Evolutionary conservation across 805 yeast species (phyloP), one percentile per base, ranked within the genome.

Genomic region (Pichia sporocuriosa): DNA sequence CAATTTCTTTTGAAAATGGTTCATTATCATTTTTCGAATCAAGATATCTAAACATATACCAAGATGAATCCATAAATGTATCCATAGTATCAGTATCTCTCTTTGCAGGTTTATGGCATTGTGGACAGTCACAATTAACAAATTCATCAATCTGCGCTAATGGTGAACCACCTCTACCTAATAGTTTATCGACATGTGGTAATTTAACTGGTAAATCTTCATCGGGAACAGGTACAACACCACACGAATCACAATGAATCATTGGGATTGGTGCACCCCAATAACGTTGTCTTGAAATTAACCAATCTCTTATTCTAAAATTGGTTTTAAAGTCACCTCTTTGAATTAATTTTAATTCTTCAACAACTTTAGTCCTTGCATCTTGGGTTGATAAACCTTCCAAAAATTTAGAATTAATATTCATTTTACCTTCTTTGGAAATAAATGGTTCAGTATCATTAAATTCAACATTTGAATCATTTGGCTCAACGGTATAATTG

Each of bases 221-320:
- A 31, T 84, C 95, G 0, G 97, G 97, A 16, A 93, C 97, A 0
- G 97, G 84, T 1, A 90, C 96, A 0, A 81, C 65, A 2, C 98
- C 98, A 69, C 98, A 93, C 3, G 61, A 49, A 6, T 70, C 72
- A 65, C 98, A 93, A 55, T 93, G 93, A 22, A 93, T 71, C 16
- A 93, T 87, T 5, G 98, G 98, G 41, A 93, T 93, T 2, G 98
- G 98, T 0, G 97, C 93, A 21, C 98, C 98, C 98, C 98, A 93
- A 61, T 84, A 90, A 45, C 98, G 67, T 61, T 93, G 98, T 56
- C 98, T 75, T 54, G 94, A 82, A 35, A 93, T 83, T 22, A 93
- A 71, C 98, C 98, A 93, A 57, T 93, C 98, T 51, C 97, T 72
- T 23, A 93, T 65, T 49, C 80, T 74, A 54, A 70, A 81, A 48